phyloP scores from a whole-genome alignment of 768 basidiomycete genomes.

The Suillus bovinus region DNA sequence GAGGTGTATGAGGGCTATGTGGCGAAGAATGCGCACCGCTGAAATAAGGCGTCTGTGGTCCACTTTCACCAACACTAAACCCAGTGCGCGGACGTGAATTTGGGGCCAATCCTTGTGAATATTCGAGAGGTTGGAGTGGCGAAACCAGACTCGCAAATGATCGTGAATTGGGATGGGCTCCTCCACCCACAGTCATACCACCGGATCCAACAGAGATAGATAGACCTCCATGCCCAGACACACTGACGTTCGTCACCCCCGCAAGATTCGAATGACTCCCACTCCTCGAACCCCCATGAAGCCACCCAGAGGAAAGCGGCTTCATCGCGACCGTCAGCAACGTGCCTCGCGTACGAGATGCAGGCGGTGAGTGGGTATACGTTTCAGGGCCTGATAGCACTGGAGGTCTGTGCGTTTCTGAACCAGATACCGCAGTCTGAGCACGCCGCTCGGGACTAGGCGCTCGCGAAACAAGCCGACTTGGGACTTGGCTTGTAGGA shows the following conservation, averaged over 20 bases:
- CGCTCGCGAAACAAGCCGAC: constrained; percentile 40
- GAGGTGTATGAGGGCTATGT: constrained; percentile 10
- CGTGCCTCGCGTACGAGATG: constrained; percentile 51
- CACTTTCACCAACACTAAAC: background rate
- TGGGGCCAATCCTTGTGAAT: background rate
- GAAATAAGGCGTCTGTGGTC: constrained; percentile 1
- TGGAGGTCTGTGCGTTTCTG: background rate
- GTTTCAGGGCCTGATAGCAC: constrained; percentile 38
- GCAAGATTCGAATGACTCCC: background rate
- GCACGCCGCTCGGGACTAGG: constrained; percentile 55
- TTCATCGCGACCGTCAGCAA: constrained; percentile 65
- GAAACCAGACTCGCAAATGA: background rate
- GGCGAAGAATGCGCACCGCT: background rate
- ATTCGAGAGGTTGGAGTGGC: constrained; percentile 3
- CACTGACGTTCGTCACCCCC: background rate
- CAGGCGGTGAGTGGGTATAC: constrained; percentile 51
- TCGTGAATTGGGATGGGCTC: background rate
- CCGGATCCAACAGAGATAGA: background rate
- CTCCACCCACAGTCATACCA: background rate
- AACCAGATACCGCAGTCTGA: background rate
- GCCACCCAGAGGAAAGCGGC: constrained; percentile 49
- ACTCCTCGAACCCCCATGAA: constrained; percentile 13
- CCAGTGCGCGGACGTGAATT: constrained; percentile 4
- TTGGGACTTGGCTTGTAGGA: constrained; percentile 27
- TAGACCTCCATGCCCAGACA: background rate